Evolutionary conservation across 208 protist genomes (phyloP), one percentile per base, ranked within the genome.

Genomic region (Lotmaria passim): DNA sequence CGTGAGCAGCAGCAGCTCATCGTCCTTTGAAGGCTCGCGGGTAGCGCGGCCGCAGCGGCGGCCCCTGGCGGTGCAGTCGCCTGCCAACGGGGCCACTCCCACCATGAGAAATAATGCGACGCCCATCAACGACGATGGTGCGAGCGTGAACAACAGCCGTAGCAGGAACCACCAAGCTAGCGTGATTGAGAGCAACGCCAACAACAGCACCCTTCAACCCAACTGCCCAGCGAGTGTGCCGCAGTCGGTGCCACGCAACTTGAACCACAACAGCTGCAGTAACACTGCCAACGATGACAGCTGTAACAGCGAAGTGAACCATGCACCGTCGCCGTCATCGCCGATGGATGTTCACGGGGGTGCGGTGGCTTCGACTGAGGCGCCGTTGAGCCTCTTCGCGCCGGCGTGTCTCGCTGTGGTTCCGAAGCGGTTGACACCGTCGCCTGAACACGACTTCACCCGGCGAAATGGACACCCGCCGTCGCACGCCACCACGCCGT

Each of bases 261-360:
- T 39, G 31, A 57, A 39, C 31, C 7, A 39, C 31, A 57, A 11
- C 53, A 59, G 17, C 53, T 31, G 43, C 53, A 28, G 11, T 19
- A 59, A 43, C 14, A 19, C 14, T 7, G 1, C 8, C 3, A 43
- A 26, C 53, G 23, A 28, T 33, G 33, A 15, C 52, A 30, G 30
- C 52, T 38, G 52, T 31, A 41, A 2, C 31, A 58, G 31, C 52
- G 41, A 58, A 6, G 24, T 41, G 11, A 58, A 58, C 50, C 31
- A 28, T 15, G 50, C 28, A 1, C 50, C 28, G 28, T 6, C 50
- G 50, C 28, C 50, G 50, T 8, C 8, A 15, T 36, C 36, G n/a
- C n/a, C n/a, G n/a, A n/a, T n/a, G n/a, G n/a, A n/a, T n/a, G n/a
- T n/a, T n/a, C n/a, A n/a, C n/a, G n/a, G n/a, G n/a, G n/a, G n/a